A percentile compares a stretch with the other conserved stretches of the same genome.
Conservation (phyloP, 164 flowering plant species). For the Vitis rupestris region DNA sequence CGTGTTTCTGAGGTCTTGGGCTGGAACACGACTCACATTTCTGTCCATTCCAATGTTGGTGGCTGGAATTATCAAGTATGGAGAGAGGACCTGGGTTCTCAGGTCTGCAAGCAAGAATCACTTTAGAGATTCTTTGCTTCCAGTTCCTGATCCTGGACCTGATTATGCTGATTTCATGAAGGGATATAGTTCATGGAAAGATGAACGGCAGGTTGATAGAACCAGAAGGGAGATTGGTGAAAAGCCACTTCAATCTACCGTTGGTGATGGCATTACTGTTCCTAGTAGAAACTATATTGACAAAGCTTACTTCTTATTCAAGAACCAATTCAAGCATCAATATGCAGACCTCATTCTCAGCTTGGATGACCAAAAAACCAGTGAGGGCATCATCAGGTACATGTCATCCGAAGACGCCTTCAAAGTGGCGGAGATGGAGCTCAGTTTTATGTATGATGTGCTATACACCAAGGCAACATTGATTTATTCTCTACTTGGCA, state of each 20-base stretch:
- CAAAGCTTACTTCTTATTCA: conserved; percentile 6
- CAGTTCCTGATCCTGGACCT: neutral
- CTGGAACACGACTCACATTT: neutral
- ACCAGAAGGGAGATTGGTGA: too few species aligned
- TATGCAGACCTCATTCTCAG: conserved; percentile 1
- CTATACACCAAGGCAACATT: conserved; percentile 21
- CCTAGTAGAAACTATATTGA: neutral
- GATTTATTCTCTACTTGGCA: neutral
- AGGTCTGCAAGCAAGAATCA: conserved; percentile 6
- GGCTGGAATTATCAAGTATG: conserved; percentile 24
- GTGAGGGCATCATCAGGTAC: neutral
- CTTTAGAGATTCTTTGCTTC: neutral
- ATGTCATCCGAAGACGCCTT: conserved; percentile 3
- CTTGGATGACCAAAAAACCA: neutral
- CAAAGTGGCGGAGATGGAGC: conserved; percentile 11
- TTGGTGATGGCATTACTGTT: too few species aligned
- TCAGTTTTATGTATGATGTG: conserved; percentile 21
- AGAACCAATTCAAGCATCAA: neutral
- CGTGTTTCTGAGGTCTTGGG: neutral
- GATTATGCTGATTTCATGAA: neutral
- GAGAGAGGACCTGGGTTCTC: conserved; percentile 15
- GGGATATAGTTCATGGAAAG: too few species aligned
- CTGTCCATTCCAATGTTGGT: conserved; percentile 15
- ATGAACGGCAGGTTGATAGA: too few species aligned
- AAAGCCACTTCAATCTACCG: too few species aligned